Evolutionary conservation across 129 eudicot genomes (phyloP).

Genomic region (Gnaphalium uliginosum): DNA sequence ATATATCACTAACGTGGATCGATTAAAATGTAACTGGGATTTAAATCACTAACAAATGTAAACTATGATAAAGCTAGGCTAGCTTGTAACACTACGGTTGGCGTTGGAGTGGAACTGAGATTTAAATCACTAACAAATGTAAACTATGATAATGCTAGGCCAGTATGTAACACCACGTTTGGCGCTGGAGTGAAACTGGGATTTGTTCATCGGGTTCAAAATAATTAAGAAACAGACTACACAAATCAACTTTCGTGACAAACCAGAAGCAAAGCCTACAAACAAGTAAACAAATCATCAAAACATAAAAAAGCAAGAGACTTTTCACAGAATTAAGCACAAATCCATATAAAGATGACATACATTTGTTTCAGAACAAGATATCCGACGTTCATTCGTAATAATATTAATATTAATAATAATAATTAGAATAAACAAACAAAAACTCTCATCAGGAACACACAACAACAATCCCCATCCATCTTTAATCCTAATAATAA

Average conservation of each 20-base stretch:
- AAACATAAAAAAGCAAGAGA: not conserved
- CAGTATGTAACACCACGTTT: too few species aligned
- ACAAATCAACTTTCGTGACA: not conserved
- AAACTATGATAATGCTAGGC: too few species aligned
- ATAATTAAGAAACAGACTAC: not conserved
- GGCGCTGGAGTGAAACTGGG: not conserved
- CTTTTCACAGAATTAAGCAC: not conserved
- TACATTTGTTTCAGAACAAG: not conserved
- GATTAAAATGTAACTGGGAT: too few species aligned
- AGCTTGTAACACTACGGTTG: too few species aligned
- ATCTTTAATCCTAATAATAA: constrained; percentile 17
- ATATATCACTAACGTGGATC: too few species aligned
- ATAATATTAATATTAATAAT: not conserved
- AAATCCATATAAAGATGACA: not conserved
- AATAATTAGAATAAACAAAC: constrained; percentile 22
- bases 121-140: too few species aligned
- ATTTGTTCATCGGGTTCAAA: not conserved
- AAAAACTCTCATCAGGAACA: constrained; percentile 40
- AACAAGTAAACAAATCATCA: not conserved
- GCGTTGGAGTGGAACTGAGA: not conserved
- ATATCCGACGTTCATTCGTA: constrained; percentile 29
- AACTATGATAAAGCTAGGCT: too few species aligned
- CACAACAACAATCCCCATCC: constrained; percentile 14
- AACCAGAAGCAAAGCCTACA: not conserved
- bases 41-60: too few species aligned